phyloP scores from a whole-genome alignment of 2,329 filamentous ascomycete genomes.

The Cladophialophora bantiana region DNA sequence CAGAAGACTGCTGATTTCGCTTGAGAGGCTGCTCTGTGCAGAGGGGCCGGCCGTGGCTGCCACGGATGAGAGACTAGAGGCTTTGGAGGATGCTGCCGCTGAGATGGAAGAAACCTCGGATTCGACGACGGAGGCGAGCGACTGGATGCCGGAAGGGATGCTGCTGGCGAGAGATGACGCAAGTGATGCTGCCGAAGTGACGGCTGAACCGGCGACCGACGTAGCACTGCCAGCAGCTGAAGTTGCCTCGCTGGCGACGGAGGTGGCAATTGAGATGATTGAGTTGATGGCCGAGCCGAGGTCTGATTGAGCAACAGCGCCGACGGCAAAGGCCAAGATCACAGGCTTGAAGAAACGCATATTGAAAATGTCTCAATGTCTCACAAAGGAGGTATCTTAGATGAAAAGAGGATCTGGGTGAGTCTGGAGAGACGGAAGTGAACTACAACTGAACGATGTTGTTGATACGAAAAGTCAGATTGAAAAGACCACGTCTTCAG shows the following conservation, averaged over 20 bases:
- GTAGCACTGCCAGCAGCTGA: slow-evolving; percentile 24
- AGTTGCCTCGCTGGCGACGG: slow-evolving; percentile 17
- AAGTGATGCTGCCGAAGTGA: slow-evolving; percentile 26
- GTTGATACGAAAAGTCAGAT: not conserved
- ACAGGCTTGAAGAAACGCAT: slow-evolving; percentile 37
- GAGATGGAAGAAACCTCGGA: slow-evolving; percentile 26
- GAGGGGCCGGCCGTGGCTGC: slow-evolving; percentile 29
- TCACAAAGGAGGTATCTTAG: not conserved
- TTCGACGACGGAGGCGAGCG: slow-evolving; percentile 24
- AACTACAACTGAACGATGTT: not conserved
- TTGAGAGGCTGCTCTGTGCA: slow-evolving; percentile 30
- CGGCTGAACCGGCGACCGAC: slow-evolving; percentile 15
- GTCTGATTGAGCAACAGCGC: slow-evolving; percentile 27
- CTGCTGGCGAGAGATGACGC: slow-evolving; percentile 28
- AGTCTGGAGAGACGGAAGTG: not conserved
- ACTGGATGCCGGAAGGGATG: slow-evolving; percentile 17
- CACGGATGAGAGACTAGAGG: slow-evolving; percentile 29
- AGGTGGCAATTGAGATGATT: slow-evolving; percentile 25
- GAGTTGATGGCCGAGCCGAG: slow-evolving; percentile 27
- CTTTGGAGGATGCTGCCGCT: slow-evolving; percentile 22
- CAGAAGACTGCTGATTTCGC: slow-evolving; percentile 31
- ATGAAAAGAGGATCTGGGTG: not conserved
- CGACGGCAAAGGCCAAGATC: slow-evolving; percentile 29
- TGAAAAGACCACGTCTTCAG: not conserved
- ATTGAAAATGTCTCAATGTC: slow-evolving; percentile 4